phyloP scores from a whole-genome alignment of 768 basidiomycete species.

The Sistotremastrum niveocremeum region DNA sequence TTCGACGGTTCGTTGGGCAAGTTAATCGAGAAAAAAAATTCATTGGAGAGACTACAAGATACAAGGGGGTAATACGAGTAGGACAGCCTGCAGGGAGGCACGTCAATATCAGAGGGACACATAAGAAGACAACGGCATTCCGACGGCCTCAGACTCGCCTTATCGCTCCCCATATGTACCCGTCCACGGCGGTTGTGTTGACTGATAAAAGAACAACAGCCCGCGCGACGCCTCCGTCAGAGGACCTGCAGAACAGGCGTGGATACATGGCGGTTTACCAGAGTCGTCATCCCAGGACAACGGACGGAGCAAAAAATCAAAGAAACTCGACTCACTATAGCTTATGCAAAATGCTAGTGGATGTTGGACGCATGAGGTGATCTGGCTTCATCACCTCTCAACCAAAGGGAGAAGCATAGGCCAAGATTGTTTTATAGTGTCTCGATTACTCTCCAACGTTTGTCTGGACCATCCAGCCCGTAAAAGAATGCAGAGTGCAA shows the following conservation, averaged over 20 bases:
- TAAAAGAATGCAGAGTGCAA: too few relatives aligned
- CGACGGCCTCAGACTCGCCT: slow-evolving; percentile 8
- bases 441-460: slow-evolving; percentile 4
- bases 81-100: too few relatives aligned
- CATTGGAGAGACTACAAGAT: too few relatives aligned
- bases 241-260: slow-evolving; percentile 1
- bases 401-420: slow-evolving; percentile 9
- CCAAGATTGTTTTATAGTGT: slow-evolving; percentile 9
- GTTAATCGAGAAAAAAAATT: too few relatives aligned
- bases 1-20: too few relatives aligned
- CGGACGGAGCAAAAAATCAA: neutral
- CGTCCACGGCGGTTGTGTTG: slow-evolving; percentile 2
- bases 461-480: slow-evolving; percentile 3
- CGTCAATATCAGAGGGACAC: too few relatives aligned
- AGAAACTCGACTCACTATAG: neutral
- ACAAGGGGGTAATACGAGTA: too few relatives aligned
- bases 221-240: neutral
- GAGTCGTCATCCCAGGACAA: slow-evolving; percentile 6
- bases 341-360: neutral
- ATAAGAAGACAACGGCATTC: too few relatives aligned
- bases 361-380: slow-evolving; percentile 7
- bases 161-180: slow-evolving; percentile 7
- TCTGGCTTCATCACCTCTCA: slow-evolving; percentile 9
- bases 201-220: neutral
- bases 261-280: slow-evolving; percentile 10